phyloP scores from a whole-genome alignment of 73 alveolate genomes.

The Vitrella brassicaformis region DNA sequence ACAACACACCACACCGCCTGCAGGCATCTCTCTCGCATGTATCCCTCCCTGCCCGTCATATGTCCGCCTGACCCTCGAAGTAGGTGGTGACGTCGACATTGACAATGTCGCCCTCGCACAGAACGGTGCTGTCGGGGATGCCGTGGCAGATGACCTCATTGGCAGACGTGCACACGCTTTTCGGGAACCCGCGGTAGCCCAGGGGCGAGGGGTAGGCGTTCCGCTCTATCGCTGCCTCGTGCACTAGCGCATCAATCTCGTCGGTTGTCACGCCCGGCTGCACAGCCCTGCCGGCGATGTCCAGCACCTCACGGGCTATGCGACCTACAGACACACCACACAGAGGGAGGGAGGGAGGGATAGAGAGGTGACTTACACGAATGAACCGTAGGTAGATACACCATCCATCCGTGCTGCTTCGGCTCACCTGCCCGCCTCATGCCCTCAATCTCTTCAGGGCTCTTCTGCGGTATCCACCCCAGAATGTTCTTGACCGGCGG shows the following conservation, averaged over 20 bases:
- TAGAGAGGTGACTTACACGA: no score
- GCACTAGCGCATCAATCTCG: slow-evolving; percentile 71
- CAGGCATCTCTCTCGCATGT: no score
- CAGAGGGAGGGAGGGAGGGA: no score
- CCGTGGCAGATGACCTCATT: slow-evolving; percentile 88
- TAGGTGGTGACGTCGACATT: slow-evolving; percentile 66
- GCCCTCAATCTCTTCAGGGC: no score
- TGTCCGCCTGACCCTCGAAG: no score
- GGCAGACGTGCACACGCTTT: slow-evolving; percentile 75
- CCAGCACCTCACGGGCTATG: slow-evolving; percentile 51
- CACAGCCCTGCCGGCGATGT: slow-evolving; percentile 61
- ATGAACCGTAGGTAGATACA: no score
- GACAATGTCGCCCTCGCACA: slow-evolving; percentile 75
- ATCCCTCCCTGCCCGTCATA: no score
- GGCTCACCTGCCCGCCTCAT: no score
- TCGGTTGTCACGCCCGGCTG: slow-evolving; percentile 77
- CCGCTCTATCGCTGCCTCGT: slow-evolving; percentile 63
- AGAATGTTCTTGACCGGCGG: no score
- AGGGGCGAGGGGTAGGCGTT: slow-evolving; percentile 89
- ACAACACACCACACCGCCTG: not conserved
- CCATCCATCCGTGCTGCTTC: no score
- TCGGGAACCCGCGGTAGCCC: slow-evolving; percentile 76
- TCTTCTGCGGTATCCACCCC: no score
- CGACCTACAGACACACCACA: no score
- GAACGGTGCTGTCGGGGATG: slow-evolving; percentile 71